Percentiles rank a stretch among this genome's conserved stretches.
Conservation (phyloP, 2,329 filamentous ascomycete genomes). For the Microcyclospora tardicrescens region DNA sequence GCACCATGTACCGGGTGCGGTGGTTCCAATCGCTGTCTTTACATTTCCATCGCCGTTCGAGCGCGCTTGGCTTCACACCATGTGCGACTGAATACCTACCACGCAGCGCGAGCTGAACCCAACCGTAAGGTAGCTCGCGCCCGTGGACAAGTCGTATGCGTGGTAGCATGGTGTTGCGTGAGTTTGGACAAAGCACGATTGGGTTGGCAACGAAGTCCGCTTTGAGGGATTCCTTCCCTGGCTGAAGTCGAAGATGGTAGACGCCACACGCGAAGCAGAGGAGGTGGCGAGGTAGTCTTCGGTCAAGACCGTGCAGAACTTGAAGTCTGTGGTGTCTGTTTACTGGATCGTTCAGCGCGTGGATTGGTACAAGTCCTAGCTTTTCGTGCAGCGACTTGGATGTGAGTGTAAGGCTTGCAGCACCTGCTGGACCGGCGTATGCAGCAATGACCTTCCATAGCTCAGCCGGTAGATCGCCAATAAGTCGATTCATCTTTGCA, state of each 20-base stretch:
- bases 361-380: constrained; percentile 30
- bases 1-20: constrained; percentile 40
- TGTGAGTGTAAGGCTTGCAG: constrained; percentile 37
- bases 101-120: constrained; percentile 44
- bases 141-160: constrained; percentile 42
- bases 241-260: constrained; percentile 42
- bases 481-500: constrained; percentile 25
- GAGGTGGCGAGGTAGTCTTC: constrained; percentile 40
- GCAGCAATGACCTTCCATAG: constrained; percentile 35
- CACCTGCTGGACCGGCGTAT: constrained; percentile 33
- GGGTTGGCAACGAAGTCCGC: constrained; percentile 43
- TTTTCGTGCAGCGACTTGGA: constrained; percentile 34
- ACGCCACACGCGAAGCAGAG: constrained; percentile 45
- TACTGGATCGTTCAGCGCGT: constrained; percentile 27
- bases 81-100: constrained; percentile 34
- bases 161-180: constrained; percentile 37
- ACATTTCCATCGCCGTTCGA: constrained; percentile 43
- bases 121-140: constrained; percentile 44
- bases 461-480: constrained; percentile 32
- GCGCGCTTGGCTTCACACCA: constrained; percentile 34
- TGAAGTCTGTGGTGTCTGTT: constrained; percentile 35
- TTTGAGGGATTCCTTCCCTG: constrained; percentile 41
- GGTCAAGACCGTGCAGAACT: constrained; percentile 41
- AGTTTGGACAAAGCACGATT: constrained; percentile 43
- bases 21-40: constrained; percentile 40